These are phyloP conservation scores for Phalaenopsis hybrid DNA, from an alignment of 116 monocot genomes.

Conservation along the genomic window DNA sequence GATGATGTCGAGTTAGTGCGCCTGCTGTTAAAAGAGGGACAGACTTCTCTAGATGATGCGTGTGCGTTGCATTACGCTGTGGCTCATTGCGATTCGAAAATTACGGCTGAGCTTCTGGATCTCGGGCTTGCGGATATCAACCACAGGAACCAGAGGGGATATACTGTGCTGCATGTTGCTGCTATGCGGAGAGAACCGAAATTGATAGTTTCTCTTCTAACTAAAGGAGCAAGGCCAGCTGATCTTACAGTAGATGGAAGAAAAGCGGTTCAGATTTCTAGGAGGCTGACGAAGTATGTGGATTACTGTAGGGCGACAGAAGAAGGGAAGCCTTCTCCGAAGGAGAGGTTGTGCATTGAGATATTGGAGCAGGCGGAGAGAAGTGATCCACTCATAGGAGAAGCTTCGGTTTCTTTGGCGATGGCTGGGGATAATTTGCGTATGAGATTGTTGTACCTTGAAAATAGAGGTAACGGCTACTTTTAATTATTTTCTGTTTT, in stretches of 20 bases:
- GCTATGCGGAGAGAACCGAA: conserved; percentile 72
- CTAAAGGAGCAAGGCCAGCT: conserved; percentile 58
- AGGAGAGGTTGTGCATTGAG: conserved; percentile 76
- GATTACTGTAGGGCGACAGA: conserved; percentile 44
- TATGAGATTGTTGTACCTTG: conserved; percentile 53
- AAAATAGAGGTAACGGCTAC: conserved; percentile 61
- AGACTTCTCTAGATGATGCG: conserved; percentile 58
- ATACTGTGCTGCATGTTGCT: conserved; percentile 69
- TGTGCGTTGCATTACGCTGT: conserved; percentile 84
- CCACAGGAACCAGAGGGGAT: conserved; percentile 52
- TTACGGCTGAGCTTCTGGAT: conserved; percentile 53
- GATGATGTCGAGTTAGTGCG: conserved; percentile 79
- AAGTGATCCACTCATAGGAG: conserved; percentile 40
- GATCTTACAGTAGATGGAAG: conserved; percentile 58
- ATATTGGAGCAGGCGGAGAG: conserved; percentile 72
- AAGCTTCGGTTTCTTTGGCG: conserved; percentile 43
- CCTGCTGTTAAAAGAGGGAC: conserved; percentile 59
- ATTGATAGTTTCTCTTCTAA: conserved; percentile 61
- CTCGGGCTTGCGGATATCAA: conserved; percentile 68
- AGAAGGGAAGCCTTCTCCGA: conserved; percentile 47
- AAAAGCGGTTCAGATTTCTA: conserved; percentile 70
- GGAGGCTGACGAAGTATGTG: conserved; percentile 44
- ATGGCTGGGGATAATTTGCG: conserved; percentile 48
- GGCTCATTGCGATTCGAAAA: conserved; percentile 67
- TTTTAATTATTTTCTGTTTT: background rate